Evolutionary conservation across 75 land plant genomes (phyloP).

Genomic region (Chamaecyparis obtusa): DNA sequence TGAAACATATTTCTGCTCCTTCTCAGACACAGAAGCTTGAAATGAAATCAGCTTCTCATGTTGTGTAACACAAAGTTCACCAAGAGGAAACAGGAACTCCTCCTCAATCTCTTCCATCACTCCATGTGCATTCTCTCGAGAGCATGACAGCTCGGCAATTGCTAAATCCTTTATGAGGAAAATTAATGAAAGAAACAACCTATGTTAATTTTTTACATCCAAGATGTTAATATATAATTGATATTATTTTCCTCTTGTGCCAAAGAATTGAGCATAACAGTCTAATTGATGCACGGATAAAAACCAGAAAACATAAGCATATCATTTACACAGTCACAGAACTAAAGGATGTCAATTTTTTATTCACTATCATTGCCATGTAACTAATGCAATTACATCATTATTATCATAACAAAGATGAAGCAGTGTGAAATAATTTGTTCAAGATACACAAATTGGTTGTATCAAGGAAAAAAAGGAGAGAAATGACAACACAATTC

Average conservation of each 20-base stretch:
- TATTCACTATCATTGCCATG: neutral
- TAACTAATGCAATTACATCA: neutral
- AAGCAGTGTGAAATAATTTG: neutral
- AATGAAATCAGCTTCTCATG: constrained; percentile 4
- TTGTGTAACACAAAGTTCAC: constrained; percentile 6
- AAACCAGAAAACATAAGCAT: neutral
- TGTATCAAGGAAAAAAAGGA: neutral
- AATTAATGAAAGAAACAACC: neutral
- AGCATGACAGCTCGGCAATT: constrained; percentile 6
- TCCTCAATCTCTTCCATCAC: constrained; percentile 1
- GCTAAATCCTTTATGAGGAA: constrained; percentile 2
- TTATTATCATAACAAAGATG: neutral
- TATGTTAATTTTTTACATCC: neutral
- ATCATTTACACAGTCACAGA: neutral
- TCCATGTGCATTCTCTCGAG: constrained; percentile 9
- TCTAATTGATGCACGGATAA: neutral
- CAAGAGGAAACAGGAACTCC: neutral
- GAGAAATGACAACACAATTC: neutral
- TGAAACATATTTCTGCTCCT: constrained; percentile 11
- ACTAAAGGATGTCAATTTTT: neutral
- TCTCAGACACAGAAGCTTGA: neutral
- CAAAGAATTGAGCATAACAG: neutral
- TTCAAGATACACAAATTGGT: neutral
- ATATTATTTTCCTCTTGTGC: neutral
- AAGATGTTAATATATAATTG: neutral